Conservation (phyloP, 2,329 filamentous ascomycete genomes). For the Acrocalymma vagum region DNA sequence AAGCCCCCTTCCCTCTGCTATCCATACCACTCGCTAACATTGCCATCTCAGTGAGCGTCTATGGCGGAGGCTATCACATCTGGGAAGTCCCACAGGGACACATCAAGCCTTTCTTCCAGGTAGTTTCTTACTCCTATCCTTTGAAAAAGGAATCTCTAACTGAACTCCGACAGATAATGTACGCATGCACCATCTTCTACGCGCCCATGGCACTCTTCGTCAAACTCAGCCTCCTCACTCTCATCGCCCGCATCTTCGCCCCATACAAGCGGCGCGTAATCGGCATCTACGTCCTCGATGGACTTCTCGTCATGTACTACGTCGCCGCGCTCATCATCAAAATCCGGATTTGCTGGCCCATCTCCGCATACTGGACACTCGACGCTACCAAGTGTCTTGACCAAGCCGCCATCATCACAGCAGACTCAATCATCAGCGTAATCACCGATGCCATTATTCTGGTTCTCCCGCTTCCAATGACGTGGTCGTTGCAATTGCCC, state of each 20-base stretch:
- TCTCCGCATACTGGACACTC: constrained; percentile 27
- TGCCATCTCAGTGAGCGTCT: constrained; percentile 7
- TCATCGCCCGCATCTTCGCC: constrained; percentile 32
- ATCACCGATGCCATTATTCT: constrained; percentile 47
- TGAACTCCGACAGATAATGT: constrained; percentile 4
- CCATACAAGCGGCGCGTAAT: constrained; percentile 16
- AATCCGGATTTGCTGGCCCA: constrained; percentile 21
- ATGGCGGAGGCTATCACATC: constrained; percentile 19
- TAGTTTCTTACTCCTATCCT: too few species aligned
- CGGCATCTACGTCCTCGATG: constrained; percentile 23
- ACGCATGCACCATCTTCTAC: constrained; percentile 24
- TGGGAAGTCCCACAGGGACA: constrained; percentile 11
- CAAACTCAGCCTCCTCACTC: constrained; percentile 32
- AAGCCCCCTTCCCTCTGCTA: not conserved
- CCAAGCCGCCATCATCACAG: constrained; percentile 41
- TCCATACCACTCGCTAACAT: not conserved
- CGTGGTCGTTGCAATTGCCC: constrained; percentile 38
- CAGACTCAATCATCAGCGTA: constrained; percentile 42
- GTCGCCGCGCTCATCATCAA: constrained; percentile 10
- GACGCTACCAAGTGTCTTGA: constrained; percentile 38
- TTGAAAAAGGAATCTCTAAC: too few species aligned
- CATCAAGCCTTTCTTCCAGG: constrained; percentile 6
- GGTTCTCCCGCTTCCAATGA: constrained; percentile 43
- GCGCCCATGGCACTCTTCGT: constrained; percentile 24
- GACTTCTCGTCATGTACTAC: constrained; percentile 14